Evolutionary conservation across 2,329 filamentous ascomycete species (phyloP).

Genomic region (Tolypocladium amazonense): DNA sequence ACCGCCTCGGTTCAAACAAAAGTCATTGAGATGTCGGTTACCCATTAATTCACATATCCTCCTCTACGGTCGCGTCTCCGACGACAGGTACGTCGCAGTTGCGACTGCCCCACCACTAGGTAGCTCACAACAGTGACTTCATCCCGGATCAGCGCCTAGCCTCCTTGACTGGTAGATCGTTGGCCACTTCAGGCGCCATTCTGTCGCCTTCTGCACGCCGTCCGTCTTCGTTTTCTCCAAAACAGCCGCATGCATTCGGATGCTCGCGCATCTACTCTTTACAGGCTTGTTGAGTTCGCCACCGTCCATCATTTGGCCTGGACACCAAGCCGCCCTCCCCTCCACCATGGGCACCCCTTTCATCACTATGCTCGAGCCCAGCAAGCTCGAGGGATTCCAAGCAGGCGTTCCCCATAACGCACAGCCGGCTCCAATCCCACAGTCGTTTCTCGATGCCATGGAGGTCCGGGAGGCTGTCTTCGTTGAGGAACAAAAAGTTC

Average conservation of each 20-base stretch:
- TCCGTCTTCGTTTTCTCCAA: not conserved
- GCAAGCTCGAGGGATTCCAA: conserved; percentile 37
- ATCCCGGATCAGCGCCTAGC: not conserved
- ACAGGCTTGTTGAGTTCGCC: not conserved
- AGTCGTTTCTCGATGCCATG: conserved; percentile 54
- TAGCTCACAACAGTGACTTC: not conserved
- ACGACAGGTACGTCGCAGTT: not conserved
- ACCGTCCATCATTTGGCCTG: not conserved
- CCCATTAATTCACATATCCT: not conserved
- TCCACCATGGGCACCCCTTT: conserved; percentile 39
- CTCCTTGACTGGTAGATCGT: not conserved
- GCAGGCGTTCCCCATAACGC: conserved; percentile 23
- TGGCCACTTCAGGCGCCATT: not conserved
- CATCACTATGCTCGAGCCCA: conserved; percentile 36
- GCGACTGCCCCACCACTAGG: not conserved
- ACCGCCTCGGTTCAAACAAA: not conserved
- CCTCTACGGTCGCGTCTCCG: not conserved
- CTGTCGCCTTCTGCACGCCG: not conserved
- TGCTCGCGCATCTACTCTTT: not conserved
- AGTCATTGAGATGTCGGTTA: not conserved
- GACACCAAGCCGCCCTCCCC: not conserved
- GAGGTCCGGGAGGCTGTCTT: conserved; percentile 50
- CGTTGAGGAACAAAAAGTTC: conserved; percentile 46
- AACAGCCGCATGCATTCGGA: not conserved
- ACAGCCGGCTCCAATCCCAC: conserved; percentile 37